Conservation (phyloP, 441 rosid species). For the Bruguiera hainesii region DNA sequence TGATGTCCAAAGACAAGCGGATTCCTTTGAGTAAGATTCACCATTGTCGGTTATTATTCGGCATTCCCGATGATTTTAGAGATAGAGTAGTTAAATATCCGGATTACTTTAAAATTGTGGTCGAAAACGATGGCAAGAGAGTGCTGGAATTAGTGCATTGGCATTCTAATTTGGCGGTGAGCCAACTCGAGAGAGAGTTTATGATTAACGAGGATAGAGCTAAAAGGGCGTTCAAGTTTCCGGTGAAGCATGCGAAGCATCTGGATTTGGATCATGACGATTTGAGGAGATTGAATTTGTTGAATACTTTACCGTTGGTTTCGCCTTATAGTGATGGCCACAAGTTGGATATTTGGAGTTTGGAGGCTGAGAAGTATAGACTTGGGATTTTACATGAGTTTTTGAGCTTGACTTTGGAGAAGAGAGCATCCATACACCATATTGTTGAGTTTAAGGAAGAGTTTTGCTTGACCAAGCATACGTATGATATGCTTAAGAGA, state of each 20-base stretch:
- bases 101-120: constrained; percentile 49
- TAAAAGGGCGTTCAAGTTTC: constrained; percentile 60
- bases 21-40: constrained; percentile 66
- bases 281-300: constrained; percentile 40
- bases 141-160: constrained; percentile 67
- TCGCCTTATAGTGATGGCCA: constrained; percentile 76
- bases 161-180: constrained; percentile 61
- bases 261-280: constrained; percentile 58
- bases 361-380: constrained; percentile 88
- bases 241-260: constrained; percentile 59
- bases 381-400: constrained; percentile 84
- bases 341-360: constrained; percentile 55
- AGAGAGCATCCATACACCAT: constrained; percentile 79
- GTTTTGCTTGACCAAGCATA: constrained; percentile 76
- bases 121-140: constrained; percentile 55
- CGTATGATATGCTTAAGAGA: constrained; percentile 75
- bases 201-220: constrained; percentile 62
- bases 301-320: constrained; percentile 70
- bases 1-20: constrained; percentile 70
- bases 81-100: constrained; percentile 65
- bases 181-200: constrained; percentile 60
- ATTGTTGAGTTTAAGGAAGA: constrained; percentile 91
- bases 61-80: constrained; percentile 83
- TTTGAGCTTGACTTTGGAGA: constrained; percentile 81
- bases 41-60: constrained; percentile 64